A percentile compares a stretch with the other conserved stretches of the same genome.
Conservation (phyloP, 768 basidiomycete genomes). For the Sutorius australiensis region DNA sequence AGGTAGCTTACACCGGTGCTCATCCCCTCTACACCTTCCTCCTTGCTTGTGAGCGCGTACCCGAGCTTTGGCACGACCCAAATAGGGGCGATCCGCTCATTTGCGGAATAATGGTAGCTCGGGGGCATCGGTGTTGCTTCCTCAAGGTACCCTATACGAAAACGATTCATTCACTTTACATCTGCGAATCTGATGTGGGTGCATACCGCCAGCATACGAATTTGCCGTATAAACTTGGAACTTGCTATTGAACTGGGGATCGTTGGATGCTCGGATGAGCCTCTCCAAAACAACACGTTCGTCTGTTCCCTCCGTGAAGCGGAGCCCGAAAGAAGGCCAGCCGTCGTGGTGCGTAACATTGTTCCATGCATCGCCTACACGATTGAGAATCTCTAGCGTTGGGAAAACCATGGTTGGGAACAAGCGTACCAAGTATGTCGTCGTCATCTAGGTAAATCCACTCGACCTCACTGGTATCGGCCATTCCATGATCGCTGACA, state of each 20-base stretch:
- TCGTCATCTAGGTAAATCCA: slow-evolving; percentile 69
- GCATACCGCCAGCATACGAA: slow-evolving; percentile 21
- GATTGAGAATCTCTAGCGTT: not conserved
- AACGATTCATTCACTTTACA: not conserved
- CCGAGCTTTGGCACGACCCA: slow-evolving; percentile 81
- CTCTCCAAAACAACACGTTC: slow-evolving; percentile 49
- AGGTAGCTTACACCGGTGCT: slow-evolving; percentile 64
- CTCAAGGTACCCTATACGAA: slow-evolving; percentile 6
- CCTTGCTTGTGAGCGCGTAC: slow-evolving; percentile 68
- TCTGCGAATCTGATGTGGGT: not conserved
- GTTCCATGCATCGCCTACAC: slow-evolving; percentile 23
- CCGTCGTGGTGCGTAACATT: slow-evolving; percentile 63
- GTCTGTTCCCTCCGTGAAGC: slow-evolving; percentile 63
- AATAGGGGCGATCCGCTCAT: slow-evolving; percentile 81
- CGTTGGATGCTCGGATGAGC: slow-evolving; percentile 50
- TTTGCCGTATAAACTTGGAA: slow-evolving; percentile 54
- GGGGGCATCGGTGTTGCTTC: slow-evolving; percentile 55
- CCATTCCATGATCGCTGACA: slow-evolving; percentile 92
- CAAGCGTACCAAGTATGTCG: slow-evolving; percentile 25
- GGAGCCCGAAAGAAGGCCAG: slow-evolving; percentile 86
- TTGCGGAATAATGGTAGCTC: slow-evolving; percentile 70
- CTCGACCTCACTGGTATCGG: slow-evolving; percentile 76
- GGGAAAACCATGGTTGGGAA: not conserved
- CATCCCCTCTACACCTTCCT: slow-evolving; percentile 58
- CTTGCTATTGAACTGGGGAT: slow-evolving; percentile 40